Evolutionary conservation across 106 monocot species (phyloP).

Genomic region (Cymbidium sinense): DNA sequence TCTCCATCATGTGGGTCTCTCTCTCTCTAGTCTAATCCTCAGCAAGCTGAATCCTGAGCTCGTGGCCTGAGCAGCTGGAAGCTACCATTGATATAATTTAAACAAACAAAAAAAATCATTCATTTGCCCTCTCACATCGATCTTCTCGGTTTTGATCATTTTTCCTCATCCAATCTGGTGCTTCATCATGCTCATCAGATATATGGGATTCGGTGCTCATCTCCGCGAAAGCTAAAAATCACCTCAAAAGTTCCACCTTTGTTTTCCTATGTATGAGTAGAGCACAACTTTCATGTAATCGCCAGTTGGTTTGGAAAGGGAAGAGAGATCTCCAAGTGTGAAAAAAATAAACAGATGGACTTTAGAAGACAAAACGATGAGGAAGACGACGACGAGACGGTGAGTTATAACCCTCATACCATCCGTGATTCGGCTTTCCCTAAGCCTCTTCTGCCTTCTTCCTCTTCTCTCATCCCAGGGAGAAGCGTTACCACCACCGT

Average conservation of each 20-base stretch:
- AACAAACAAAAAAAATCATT: background rate
- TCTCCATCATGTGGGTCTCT: conserved; percentile 7
- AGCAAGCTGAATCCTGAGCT: conserved; percentile 5
- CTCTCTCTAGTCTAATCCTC: conserved; percentile 9
- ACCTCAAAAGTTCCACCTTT: no score
- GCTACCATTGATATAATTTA: background rate
- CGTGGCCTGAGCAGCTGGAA: conserved; percentile 4
- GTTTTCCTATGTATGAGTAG: no score
- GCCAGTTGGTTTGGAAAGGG: background rate
- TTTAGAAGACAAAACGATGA: conserved; percentile 11
- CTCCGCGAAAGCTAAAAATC: no score
- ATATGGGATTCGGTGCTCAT: background rate
- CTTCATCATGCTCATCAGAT: background rate
- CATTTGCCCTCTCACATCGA: background rate
- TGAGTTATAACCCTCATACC: conserved; percentile 14
- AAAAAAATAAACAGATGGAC: conserved; percentile 1
- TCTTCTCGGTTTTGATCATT: background rate
- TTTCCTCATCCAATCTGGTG: background rate
- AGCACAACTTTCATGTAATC: no score
- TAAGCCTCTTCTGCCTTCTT: conserved; percentile 28
- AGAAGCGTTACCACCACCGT: background rate
- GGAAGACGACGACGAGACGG: conserved; percentile 3
- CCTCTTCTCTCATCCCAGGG: conserved; percentile 30
- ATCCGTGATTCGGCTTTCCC: conserved; percentile 28
- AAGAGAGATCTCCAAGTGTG: background rate